These are phyloP conservation scores for Metarhizium rileyi DNA, from an alignment of 2,329 filamentous ascomycete species.

Conservation along the genomic window DNA sequence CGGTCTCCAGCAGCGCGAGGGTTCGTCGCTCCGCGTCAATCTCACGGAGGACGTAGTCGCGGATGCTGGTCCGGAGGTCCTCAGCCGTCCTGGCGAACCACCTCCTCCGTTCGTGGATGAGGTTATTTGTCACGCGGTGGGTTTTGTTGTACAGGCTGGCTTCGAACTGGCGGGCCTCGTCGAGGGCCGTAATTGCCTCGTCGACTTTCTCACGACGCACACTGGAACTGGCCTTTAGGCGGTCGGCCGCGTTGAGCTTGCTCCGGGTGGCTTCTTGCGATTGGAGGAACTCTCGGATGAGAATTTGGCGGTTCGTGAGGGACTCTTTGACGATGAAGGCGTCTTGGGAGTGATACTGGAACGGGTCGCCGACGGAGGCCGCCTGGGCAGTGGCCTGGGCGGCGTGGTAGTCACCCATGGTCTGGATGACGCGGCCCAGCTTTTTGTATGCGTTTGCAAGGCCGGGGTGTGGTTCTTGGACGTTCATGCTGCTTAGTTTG, in stretches of 20 bases:
- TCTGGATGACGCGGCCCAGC: constrained; percentile 86
- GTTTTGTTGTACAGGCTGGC: constrained; percentile 76
- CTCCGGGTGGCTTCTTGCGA: constrained; percentile 77
- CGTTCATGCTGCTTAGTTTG: constrained; percentile 76
- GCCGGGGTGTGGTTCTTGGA: constrained; percentile 83
- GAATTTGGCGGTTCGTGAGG: constrained; percentile 91
- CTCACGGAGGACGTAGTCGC: constrained; percentile 87
- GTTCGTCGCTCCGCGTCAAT: constrained; percentile 93
- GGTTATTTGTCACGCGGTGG: constrained; percentile 76
- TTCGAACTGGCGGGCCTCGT: constrained; percentile 79
- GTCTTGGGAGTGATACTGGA: constrained; percentile 91
- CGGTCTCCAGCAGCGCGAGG: constrained; percentile 83
- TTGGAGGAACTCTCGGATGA: constrained; percentile 85
- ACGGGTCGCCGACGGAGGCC: constrained; percentile 84
- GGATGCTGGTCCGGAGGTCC: constrained; percentile 74
- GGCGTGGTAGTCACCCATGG: constrained; percentile 88
- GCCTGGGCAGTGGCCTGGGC: constrained; percentile 95
- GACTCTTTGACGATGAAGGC: constrained; percentile 98
- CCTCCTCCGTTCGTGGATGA: constrained; percentile 76
- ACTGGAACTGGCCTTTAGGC: constrained; percentile 75
- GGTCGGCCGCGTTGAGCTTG: constrained; percentile 77
- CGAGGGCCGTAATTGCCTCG: constrained; percentile 84
- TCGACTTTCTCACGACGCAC: constrained; percentile 94
- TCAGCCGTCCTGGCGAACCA: constrained; percentile 83
- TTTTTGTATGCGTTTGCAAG: constrained; percentile 88